Conservation (phyloP, 1,284 basidiomycete species). For the Volvariella surrecta region DNA sequence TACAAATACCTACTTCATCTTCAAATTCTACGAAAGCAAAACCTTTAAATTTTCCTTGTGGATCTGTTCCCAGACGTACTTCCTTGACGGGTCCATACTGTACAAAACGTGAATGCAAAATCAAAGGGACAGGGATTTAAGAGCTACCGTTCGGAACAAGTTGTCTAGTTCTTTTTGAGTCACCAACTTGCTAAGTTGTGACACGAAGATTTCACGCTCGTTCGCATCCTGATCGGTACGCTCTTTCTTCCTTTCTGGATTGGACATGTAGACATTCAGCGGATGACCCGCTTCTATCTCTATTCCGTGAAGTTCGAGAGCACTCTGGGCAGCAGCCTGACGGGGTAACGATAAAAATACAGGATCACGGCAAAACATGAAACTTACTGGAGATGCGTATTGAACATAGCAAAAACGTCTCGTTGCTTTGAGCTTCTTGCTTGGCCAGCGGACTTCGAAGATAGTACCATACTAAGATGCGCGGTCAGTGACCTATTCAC, state of each 20-base stretch:
- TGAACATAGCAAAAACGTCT: constrained; percentile 95
- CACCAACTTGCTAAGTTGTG: constrained; percentile 71
- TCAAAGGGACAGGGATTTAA: background rate
- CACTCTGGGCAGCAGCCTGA: constrained; percentile 66
- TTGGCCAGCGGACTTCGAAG: constrained; percentile 96
- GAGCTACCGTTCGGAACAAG: constrained; percentile 63
- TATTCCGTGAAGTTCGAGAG: constrained; percentile 70
- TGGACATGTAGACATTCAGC: constrained; percentile 82
- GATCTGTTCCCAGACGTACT: constrained; percentile 70
- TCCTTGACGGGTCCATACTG: constrained; percentile 81
- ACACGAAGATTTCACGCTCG: constrained; percentile 79
- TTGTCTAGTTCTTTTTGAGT: constrained; percentile 68
- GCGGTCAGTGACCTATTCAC: background rate
- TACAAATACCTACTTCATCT: constrained; percentile 46
- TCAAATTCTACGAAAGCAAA: constrained; percentile 94
- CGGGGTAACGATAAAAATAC: constrained; percentile 1
- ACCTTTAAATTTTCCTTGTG: constrained; percentile 69
- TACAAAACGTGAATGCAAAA: constrained; percentile 7
- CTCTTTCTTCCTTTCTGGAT: constrained; percentile 83
- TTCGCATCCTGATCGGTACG: constrained; percentile 81
- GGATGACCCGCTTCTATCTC: constrained; percentile 62
- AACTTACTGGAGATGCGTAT: constrained; percentile 72
- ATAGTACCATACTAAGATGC: constrained; percentile 73
- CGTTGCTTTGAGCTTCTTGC: constrained; percentile 88
- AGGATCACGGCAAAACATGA: background rate